phyloP scores from a whole-genome alignment of 345 rosid genomes.

The Aegle marmelos region DNA sequence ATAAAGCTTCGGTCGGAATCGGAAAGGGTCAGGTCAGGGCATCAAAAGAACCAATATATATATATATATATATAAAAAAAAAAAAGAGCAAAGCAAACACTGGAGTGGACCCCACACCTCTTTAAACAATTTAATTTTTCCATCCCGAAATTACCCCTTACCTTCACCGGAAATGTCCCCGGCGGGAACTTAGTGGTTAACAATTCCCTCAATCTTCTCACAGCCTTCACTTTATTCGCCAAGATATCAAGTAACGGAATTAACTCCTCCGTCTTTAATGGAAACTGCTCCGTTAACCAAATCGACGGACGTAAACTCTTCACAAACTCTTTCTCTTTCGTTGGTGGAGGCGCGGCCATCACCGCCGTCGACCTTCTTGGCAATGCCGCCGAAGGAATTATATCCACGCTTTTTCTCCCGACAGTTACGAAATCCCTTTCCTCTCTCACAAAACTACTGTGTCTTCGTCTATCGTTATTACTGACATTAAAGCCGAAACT shows the following conservation, averaged over 20 bases:
- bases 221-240: constrained; percentile 95
- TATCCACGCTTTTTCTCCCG: constrained; percentile 55
- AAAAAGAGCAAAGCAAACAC: not conserved
- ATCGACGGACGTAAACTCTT: constrained; percentile 79
- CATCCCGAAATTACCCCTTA: constrained; percentile 17
- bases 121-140: not conserved
- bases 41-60: constrained; percentile 31
- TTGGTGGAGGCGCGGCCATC: constrained; percentile 40
- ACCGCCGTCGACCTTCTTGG: constrained; percentile 39
- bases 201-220: constrained; percentile 81
- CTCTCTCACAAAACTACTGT: constrained; percentile 90
- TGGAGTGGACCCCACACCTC: constrained; percentile 8
- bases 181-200: constrained; percentile 95
- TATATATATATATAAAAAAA: too few species aligned
- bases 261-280: constrained; percentile 85
- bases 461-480: constrained; percentile 53
- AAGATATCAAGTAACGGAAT: constrained; percentile 89
- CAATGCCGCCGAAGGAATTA: constrained; percentile 43
- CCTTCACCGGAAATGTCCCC: constrained; percentile 98
- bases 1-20: constrained; percentile 20
- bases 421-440: constrained; percentile 66
- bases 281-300: constrained; percentile 95
- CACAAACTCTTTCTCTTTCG: constrained; percentile 84
- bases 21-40: constrained; percentile 1
- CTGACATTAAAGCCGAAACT: constrained; percentile 30